These are phyloP conservation scores for Skeletonema costatum DNA, from an alignment of 108 stramenopile genomes.

Conservation along the genomic window DNA sequence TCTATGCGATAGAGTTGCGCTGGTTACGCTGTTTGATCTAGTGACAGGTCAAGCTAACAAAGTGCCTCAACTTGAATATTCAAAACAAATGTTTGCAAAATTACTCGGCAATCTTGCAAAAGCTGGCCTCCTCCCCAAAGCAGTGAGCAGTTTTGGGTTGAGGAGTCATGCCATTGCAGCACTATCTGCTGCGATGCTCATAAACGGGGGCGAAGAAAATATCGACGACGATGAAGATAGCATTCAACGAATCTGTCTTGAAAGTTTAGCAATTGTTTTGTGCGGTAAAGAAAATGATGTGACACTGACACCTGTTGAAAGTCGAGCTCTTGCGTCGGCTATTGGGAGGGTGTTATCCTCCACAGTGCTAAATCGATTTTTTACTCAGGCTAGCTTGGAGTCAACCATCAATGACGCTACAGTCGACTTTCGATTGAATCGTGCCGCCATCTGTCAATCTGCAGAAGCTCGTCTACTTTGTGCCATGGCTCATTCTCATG, in stretches of 20 bases:
- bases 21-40: constrained; percentile 68
- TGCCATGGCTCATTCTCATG: constrained; percentile 68
- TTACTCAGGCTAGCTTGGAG: constrained; percentile 64
- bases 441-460: constrained; percentile 55
- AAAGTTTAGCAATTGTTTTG: constrained; percentile 66
- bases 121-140: constrained; percentile 53
- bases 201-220: constrained; percentile 45
- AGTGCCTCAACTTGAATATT: constrained; percentile 13
- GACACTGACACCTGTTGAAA: constrained; percentile 50
- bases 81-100: constrained; percentile 52
- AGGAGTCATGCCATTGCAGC: constrained; percentile 69
- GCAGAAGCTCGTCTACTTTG: constrained; percentile 82
- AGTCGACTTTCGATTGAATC: constrained; percentile 19
- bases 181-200: constrained; percentile 67
- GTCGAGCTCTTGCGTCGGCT: constrained; percentile 58
- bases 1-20: constrained; percentile 55
- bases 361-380: constrained; percentile 76
- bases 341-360: constrained; percentile 72
- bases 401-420: constrained; percentile 18
- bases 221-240: constrained; percentile 62
- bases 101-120: constrained; percentile 63
- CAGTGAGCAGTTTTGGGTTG: constrained; percentile 60
- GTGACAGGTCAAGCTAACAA: constrained; percentile 47
- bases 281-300: constrained; percentile 19
- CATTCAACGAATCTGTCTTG: constrained; percentile 61